Percentiles rank a stretch among this genome's conserved stretches.
Evolutionary conservation across 805 yeast species (phyloP).

Genomic region (Saccharomycopsis sp.): DNA sequence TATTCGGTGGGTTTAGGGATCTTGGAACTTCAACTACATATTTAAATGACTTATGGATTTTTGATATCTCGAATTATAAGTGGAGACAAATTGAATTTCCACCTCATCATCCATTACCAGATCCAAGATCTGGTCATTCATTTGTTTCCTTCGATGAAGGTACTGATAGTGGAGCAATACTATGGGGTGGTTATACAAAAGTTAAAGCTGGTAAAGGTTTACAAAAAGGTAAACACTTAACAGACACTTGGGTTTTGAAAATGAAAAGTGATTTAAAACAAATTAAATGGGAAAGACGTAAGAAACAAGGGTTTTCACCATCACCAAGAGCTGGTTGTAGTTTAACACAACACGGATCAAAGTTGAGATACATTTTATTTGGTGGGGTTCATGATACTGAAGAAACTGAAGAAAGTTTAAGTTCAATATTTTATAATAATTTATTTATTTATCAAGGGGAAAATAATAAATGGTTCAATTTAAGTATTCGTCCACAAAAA

Average conservation of each 20-base stretch:
- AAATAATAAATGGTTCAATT: constrained; percentile 77
- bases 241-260: constrained; percentile 78
- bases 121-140: constrained; percentile 90
- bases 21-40: constrained; percentile 77
- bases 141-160: constrained; percentile 42
- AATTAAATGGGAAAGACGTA: constrained; percentile 80
- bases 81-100: constrained; percentile 91
- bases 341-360: constrained; percentile 57
- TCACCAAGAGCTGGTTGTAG: constrained; percentile 93
- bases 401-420: constrained; percentile 88
- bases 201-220: constrained; percentile 81
- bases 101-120: constrained; percentile 69
- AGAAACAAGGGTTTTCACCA: constrained; percentile 84
- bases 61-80: constrained; percentile 79
- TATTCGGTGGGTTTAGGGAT: constrained; percentile 92
- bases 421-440: constrained; percentile 74
- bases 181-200: constrained; percentile 93
- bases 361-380: constrained; percentile 84
- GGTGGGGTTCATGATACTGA: constrained; percentile 95
- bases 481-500: constrained; percentile 52
- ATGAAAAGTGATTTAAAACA: constrained; percentile 72
- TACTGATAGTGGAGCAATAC: constrained; percentile 62
- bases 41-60: constrained; percentile 80
- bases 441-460: constrained; percentile 76
- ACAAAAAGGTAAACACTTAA: constrained; percentile 82